Evolutionary conservation across 202 grass and related monocot genomes (phyloP), one percentile per base, ranked within the genome.

Genomic region (Zoysia matrella): DNA sequence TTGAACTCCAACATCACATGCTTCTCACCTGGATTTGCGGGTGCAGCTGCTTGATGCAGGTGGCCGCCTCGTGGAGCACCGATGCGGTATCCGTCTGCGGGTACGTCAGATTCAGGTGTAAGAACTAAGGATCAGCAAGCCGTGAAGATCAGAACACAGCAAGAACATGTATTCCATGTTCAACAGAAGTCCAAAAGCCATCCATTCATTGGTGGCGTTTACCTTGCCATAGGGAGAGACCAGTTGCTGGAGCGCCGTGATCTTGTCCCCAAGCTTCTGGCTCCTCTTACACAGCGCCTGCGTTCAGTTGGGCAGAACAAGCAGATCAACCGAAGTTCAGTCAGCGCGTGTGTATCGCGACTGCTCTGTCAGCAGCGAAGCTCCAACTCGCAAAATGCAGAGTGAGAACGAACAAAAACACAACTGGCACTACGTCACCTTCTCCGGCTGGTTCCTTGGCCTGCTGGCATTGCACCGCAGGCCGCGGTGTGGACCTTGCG

Each of bases 201-300:
- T 48, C 30, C 30, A 36, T 36, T 36, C 30, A 1, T 36, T 36
- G 30, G 30, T 39, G 14, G 70, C 47, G 11, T 53, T 64, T 39
- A 90, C 94, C 94, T 94, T 97, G 47, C 94, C 94, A 60, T 92
- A 97, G 3, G 94, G 94, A 72, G 87, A 97, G 85, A 97, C 91
- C 42, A 97, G 77, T 68, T 94, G 92, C 86, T 97, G 92, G 49
- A 97, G 90, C 36, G 89, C 86, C 11, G 92, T 90, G 70, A 97
- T 86, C 67, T 87, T 97, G 72, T 91, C 88, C 42, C 89, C 89
- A 1, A 97, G 82, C 88, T 90, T 94, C 63, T 97, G 92, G 89
- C 74, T 89, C 71, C 86, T 92, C 81, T 86, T 97, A 15, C 45
- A 80, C 6, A 87, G 70, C 30, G 81, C 79, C 89, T 97, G 79